A percentile compares a stretch with the other conserved stretches of the same genome.
Evolutionary conservation across 352 stramenopile genomes (phyloP).

Genomic region (Pythium aphanidermatum): DNA sequence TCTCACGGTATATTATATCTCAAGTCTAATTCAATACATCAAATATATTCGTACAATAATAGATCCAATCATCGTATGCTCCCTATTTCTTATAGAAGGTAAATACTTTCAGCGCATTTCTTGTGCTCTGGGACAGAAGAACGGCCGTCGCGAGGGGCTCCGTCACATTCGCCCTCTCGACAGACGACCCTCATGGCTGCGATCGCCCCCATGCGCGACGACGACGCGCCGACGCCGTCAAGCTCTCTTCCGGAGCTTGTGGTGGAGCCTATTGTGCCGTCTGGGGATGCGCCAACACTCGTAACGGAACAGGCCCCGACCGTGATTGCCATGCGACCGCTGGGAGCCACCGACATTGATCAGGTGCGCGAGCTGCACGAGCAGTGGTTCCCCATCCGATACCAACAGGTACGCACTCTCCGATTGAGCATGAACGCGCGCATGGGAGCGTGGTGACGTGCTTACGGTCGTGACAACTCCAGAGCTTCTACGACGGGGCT

Average conservation of each 20-base stretch:
- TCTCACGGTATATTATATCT: too few species aligned
- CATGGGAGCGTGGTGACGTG: too few species aligned
- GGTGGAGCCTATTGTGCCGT: slow-evolving; percentile 16
- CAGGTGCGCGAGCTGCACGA: slow-evolving; percentile 92
- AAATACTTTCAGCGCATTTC: slow-evolving; percentile 18
- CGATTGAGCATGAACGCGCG: neutral
- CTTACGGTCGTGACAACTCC: too few species aligned
- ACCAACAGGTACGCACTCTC: slow-evolving; percentile 70
- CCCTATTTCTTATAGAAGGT: slow-evolving; percentile 1
- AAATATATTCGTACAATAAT: neutral
- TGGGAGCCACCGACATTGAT: slow-evolving; percentile 80
- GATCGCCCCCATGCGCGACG: slow-evolving; percentile 6
- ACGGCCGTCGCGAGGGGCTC: too few species aligned
- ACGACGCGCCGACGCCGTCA: slow-evolving; percentile 1
- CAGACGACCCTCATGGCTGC: slow-evolving; percentile 12
- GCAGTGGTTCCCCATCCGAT: slow-evolving; percentile 96
- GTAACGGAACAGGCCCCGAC: slow-evolving; percentile 18
- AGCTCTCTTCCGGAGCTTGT: slow-evolving; percentile 12
- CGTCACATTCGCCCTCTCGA: slow-evolving; percentile 14
- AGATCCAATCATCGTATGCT: neutral
- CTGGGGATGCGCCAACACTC: too few species aligned
- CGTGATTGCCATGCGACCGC: slow-evolving; percentile 60
- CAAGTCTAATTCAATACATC: too few species aligned
- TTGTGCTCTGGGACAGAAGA: too few species aligned
- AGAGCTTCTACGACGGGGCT: slow-evolving; percentile 93